phyloP scores from a whole-genome alignment of 805 yeast species.

The Kuraishia molischiana region DNA sequence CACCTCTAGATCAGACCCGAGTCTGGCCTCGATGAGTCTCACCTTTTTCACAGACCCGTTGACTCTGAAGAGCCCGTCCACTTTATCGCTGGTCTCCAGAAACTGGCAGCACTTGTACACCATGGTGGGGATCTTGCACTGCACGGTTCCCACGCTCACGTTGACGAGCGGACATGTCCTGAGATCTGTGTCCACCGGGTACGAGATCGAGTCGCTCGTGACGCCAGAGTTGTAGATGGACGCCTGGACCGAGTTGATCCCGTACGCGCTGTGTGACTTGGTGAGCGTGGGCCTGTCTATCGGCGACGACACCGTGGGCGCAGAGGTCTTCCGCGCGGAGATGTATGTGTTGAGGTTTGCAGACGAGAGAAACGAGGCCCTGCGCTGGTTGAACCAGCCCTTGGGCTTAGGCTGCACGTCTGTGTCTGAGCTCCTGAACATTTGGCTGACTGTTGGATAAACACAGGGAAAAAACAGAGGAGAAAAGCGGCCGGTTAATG shows the following conservation, averaged over 20 bases:
- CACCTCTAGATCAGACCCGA: constrained; percentile 7
- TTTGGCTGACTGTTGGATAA: too few relatives aligned
- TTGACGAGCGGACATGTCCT: background rate
- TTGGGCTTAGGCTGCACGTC: too few relatives aligned
- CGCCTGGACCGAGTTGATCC: background rate
- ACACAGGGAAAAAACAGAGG: too few relatives aligned
- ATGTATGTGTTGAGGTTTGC: too few relatives aligned
- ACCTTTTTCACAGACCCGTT: constrained; percentile 24
- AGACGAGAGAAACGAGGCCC: too few relatives aligned
- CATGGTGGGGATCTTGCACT: constrained; percentile 17
- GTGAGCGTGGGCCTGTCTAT: background rate
- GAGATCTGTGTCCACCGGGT: background rate
- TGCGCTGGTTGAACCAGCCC: too few relatives aligned
- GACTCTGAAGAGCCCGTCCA: constrained; percentile 26
- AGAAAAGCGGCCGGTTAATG: too few relatives aligned
- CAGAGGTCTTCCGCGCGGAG: too few relatives aligned
- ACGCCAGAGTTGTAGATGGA: background rate
- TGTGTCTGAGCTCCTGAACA: too few relatives aligned
- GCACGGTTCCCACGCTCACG: background rate
- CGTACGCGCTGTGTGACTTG: background rate
- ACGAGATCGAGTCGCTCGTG: background rate
- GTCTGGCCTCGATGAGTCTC: constrained; percentile 16
- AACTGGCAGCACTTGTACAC: constrained; percentile 22
- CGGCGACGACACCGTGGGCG: too few relatives aligned
- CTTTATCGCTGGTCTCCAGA: constrained; percentile 12